Base-by-base conservation (phyloP, 306 rosid genomes). In the Fagus crenata region DNA sequence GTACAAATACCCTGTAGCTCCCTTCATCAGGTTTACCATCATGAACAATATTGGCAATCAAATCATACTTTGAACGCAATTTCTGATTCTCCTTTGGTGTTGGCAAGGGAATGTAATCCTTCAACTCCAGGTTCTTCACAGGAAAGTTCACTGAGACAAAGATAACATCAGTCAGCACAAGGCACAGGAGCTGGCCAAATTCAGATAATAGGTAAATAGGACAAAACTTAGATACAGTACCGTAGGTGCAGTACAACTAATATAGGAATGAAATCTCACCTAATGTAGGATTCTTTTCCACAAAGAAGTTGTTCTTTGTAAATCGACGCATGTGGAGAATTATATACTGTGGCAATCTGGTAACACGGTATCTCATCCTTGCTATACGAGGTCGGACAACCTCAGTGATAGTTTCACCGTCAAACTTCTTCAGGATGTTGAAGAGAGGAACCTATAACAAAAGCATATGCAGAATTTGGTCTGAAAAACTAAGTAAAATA, bases 21-120 rank as follows among this genome's bases (percentile, higher is more conserved):
- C 99, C 99, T 85, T 95, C 96, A 17, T 91, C 89, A 33, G 96
- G 99, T 81, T 95, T 92, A 22, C 97, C 99, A 13, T 95, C 99
- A 80, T 95, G 99, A 77, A 92, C 97, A 59, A 92, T 79, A 86
- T 92, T 92, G 59, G 93, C 97, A 46, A 95, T 92, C 78, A 95
- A 83, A 89, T 95, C 96, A 72, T 92, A 92, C 85, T 95, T 92
- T 15, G 98, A 81, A 63, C 90, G 89, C 76, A 89, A 51, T 80
- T 79, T 95, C 84, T 88, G 89, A 32, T 84, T 89, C 78, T 86
- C 97, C 63, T 87, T 91, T 2, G 97, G 89, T 33, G 93, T 79
- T 72, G 97, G 88, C 89, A 92, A 86, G 74, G 97, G 97, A 63
- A 92, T 92, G 89, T 95, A 95, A 81, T 95, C 97, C 88, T 90